Evolutionary conservation across 164 flowering plant species (phyloP).

Genomic region (Tetrastigma voinierianum): DNA sequence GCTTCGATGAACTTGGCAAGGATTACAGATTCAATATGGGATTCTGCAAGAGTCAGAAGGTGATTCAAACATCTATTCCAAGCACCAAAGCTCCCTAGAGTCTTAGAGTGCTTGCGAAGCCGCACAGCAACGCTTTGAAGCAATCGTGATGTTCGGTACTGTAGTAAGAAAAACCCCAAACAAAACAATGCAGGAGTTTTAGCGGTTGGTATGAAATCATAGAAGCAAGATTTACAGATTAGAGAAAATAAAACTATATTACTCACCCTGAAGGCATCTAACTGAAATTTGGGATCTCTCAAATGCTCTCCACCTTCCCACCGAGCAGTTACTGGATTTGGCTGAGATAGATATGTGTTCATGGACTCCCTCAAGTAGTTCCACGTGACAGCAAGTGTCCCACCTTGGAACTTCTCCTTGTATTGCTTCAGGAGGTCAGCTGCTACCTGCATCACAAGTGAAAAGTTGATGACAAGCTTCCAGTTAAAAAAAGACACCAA

Average conservation of each 20-base stretch:
- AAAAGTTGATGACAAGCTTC: background rate
- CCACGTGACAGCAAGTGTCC: slow-evolving; percentile 87
- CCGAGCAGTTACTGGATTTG: slow-evolving; percentile 89
- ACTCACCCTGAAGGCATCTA: slow-evolving; percentile 94
- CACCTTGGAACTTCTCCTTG: slow-evolving; percentile 86
- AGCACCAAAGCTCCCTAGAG: slow-evolving; percentile 90
- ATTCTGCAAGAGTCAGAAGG: slow-evolving; percentile 88
- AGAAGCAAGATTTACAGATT: background rate
- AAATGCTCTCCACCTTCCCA: slow-evolving; percentile 96
- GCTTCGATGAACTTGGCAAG: slow-evolving; percentile 88
- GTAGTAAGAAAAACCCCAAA: slow-evolving; percentile 21
- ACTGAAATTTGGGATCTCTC: slow-evolving; percentile 84
- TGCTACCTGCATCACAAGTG: slow-evolving; percentile 57
- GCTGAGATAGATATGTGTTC: slow-evolving; percentile 85
- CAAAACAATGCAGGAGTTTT: background rate
- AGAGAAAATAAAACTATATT: background rate
- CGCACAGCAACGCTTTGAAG: slow-evolving; percentile 87
- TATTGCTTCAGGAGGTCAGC: slow-evolving; percentile 88
- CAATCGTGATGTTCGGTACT: slow-evolving; percentile 93
- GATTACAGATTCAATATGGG: slow-evolving; percentile 90
- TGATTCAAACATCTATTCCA: slow-evolving; percentile 99
- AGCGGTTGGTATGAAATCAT: background rate
- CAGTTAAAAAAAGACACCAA: background rate
- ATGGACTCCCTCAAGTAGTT: slow-evolving; percentile 91
- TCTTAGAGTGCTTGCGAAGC: slow-evolving; percentile 75